phyloP scores from a whole-genome alignment of 495 filamentous ascomycete genomes.

The Penicillium subrubescens region DNA sequence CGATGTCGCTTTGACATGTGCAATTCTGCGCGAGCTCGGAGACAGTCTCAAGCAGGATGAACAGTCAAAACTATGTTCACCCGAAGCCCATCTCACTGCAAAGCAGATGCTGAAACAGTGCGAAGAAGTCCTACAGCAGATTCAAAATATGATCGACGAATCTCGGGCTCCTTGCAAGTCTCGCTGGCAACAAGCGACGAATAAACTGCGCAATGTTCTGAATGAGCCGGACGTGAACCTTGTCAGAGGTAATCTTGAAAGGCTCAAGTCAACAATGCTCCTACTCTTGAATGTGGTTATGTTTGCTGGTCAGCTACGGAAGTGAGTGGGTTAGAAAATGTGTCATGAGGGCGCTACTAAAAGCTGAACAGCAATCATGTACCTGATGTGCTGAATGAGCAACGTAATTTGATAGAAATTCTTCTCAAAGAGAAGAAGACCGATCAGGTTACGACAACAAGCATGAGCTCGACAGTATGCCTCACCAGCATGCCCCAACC shows the following conservation, averaged over 20 bases:
- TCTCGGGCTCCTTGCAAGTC: conserved; percentile 10
- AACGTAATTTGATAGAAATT: conserved; percentile 12
- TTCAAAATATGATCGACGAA: conserved; percentile 25
- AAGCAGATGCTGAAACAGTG: conserved; percentile 28
- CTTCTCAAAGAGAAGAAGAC: neutral
- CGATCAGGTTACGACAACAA: neutral
- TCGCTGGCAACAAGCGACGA: conserved; percentile 10
- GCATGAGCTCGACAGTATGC: neutral
- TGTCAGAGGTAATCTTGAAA: conserved; percentile 33
- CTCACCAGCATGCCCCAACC: neutral
- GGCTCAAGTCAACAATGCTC: conserved; percentile 38
- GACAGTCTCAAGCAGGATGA: conserved; percentile 29
- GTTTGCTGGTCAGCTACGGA: conserved; percentile 32
- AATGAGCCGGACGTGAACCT: conserved; percentile 29
- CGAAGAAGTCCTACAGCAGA: conserved; percentile 29
- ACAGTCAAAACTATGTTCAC: conserved; percentile 24
- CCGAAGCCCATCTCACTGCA: conserved; percentile 26
- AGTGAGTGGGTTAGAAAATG: conserved; percentile 2
- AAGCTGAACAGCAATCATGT: conserved; percentile 3
- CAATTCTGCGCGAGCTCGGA: conserved; percentile 35
- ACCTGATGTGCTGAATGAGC: conserved; percentile 7
- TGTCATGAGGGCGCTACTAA: neutral
- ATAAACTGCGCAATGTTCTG: conserved; percentile 24
- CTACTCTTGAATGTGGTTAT: conserved; percentile 41
- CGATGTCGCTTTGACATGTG: conserved; percentile 39